phyloP scores from a whole-genome alignment of 176 grass and related monocot species.

The Juncus inflexus region DNA sequence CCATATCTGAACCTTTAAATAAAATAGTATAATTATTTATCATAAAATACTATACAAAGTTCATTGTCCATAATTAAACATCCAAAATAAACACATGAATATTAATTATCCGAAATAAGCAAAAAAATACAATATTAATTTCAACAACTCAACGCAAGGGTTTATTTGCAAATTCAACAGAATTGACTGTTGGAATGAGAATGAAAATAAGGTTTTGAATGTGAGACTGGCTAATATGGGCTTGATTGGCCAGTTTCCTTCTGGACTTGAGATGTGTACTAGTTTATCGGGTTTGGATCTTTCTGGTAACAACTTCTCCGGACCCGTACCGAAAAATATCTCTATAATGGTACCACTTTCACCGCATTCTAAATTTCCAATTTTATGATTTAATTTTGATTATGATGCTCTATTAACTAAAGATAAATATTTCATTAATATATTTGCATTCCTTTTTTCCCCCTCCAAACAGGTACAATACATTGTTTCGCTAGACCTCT shows the following conservation, averaged over 20 bases:
- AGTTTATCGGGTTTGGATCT: conserved; percentile 74
- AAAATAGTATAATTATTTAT: too few relatives aligned
- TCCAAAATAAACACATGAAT: too few relatives aligned
- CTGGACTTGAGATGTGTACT: conserved; percentile 50
- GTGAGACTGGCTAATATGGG: conserved; percentile 63
- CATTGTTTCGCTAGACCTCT: too few relatives aligned
- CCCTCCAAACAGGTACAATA: not conserved
- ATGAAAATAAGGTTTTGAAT: conserved; percentile 66
- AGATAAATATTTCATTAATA: too few relatives aligned
- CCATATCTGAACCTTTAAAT: too few relatives aligned
- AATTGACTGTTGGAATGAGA: conserved; percentile 80
- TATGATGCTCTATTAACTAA: too few relatives aligned
- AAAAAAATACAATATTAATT: too few relatives aligned
- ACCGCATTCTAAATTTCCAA: too few relatives aligned
- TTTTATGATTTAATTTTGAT: too few relatives aligned
- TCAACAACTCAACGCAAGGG: conserved; percentile 26
- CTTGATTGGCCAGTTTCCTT: conserved; percentile 60
- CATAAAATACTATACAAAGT: too few relatives aligned
- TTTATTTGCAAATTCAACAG: conserved; percentile 57
- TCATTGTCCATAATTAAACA: too few relatives aligned
- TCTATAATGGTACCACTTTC: conserved; percentile 7
- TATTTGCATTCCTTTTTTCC: not conserved
- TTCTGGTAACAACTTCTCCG: conserved; percentile 54
- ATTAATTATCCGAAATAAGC: too few relatives aligned
- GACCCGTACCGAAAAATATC: conserved; percentile 56